Evolutionary conservation across 768 basidiomycete genomes (phyloP).

Genomic region (Podaxis carcinomalis): DNA sequence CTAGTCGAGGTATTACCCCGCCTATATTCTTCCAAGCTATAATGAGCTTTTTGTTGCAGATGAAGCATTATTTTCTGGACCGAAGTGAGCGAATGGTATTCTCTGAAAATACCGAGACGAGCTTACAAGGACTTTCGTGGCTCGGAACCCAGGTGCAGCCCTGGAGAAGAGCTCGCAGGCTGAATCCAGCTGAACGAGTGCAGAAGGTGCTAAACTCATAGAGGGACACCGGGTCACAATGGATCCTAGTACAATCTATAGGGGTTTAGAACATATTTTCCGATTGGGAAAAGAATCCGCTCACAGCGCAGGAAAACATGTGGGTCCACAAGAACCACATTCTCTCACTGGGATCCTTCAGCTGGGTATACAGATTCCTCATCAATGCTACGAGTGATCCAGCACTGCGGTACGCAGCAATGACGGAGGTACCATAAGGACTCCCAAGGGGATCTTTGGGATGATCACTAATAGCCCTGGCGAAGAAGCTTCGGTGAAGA

Average conservation of each 20-base stretch:
- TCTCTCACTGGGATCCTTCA: conserved; percentile 59
- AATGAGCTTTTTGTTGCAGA: conserved; percentile 62
- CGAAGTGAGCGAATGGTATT: background rate
- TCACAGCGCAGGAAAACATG: conserved; percentile 64
- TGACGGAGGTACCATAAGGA: conserved; percentile 68
- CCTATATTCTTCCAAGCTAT: conserved; percentile 58
- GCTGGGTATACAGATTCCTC: conserved; percentile 61
- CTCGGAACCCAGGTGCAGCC: conserved; percentile 61
- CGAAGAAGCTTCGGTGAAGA: conserved; percentile 71
- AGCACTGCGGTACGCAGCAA: conserved; percentile 70
- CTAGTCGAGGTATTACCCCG: conserved; percentile 49
- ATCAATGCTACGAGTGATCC: conserved; percentile 68
- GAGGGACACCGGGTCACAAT: conserved; percentile 78
- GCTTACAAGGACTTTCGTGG: conserved; percentile 60
- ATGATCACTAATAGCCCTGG: conserved; percentile 67
- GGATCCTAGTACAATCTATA: conserved; percentile 65
- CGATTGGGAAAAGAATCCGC: conserved; percentile 19
- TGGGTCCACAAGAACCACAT: conserved; percentile 64
- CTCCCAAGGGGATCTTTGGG: conserved; percentile 72
- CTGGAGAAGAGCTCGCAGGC: conserved; percentile 74
- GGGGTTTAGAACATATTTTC: conserved; percentile 7
- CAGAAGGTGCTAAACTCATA: conserved; percentile 73
- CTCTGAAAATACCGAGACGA: background rate
- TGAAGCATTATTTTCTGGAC: conserved; percentile 60
- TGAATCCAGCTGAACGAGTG: conserved; percentile 68